Conservation (phyloP, 1,139 yeast genomes). For the Citeromyces siamensis region DNA sequence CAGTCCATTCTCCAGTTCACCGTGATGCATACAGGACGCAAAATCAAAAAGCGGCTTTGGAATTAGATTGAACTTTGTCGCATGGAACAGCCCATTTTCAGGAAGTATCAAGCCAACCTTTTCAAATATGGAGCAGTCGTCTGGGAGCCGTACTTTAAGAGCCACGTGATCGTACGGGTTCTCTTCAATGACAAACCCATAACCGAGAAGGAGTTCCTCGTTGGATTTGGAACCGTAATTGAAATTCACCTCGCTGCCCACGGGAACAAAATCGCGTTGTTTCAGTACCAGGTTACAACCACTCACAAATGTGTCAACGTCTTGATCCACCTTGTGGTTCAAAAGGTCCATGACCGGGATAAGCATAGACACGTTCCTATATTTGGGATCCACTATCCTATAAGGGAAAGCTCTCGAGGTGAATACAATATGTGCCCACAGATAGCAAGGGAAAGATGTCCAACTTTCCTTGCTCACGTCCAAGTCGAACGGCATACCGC, state of each 20-base stretch:
- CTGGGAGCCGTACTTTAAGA: constrained; percentile 40
- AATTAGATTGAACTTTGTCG: not conserved
- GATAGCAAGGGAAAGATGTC: constrained; percentile 50
- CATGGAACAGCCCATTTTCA: not conserved
- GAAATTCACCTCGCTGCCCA: constrained; percentile 41
- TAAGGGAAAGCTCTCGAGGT: constrained; percentile 77
- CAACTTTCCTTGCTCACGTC: constrained; percentile 23
- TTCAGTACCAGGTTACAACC: constrained; percentile 20
- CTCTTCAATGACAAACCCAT: constrained; percentile 57
- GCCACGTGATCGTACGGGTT: constrained; percentile 58
- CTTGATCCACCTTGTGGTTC: constrained; percentile 52
- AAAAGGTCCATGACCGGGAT: constrained; percentile 70
- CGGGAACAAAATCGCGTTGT: constrained; percentile 19
- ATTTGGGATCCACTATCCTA: constrained; percentile 22
- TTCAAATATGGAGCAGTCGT: not conserved
- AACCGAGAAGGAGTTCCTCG: constrained; percentile 53
- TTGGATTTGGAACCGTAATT: constrained; percentile 85
- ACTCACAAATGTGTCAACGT: constrained; percentile 29
- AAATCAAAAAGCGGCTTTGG: not conserved
- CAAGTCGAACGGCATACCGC: not conserved
- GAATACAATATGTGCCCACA: constrained; percentile 71
- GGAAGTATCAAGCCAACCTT: not conserved
- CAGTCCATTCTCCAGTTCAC: not conserved
- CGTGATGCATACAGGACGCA: not conserved
- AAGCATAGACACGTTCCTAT: constrained; percentile 41